Base-by-base conservation (phyloP, 1,284 basidiomycete species). In the Flammula alnicola region DNA sequence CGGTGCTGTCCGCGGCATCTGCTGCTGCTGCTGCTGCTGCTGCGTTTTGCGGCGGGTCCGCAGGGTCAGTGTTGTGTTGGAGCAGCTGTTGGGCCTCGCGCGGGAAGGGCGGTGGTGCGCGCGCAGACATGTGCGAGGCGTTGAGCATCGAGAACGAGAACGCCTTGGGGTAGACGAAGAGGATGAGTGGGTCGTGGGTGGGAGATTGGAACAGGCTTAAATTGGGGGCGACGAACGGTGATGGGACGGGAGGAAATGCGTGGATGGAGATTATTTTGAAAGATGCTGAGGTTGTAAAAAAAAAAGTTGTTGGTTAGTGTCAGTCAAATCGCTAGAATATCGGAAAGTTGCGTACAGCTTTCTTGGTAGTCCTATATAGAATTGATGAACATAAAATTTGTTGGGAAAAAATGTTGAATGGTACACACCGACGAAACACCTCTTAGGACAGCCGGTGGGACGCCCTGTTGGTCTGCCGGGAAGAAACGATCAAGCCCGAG, bases 401-500 rank as follows among this genome's bases (percentile, higher is more conserved):
- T 31, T 9, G 5, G 26, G 42, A 14, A 59, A 41, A n/a, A 46
- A 44, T 19, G 29, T n/a, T 14, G 38, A 33, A 71, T 16, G 17
- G 23, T 12, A 44, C 29, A 36, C 81, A 88, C 86, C 41, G 81
- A 81, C 46, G 78, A 76, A 57, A 79, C 81, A 23, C 84, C 83
- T 52, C 81, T 44, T 44, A 47, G 35, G 36, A 36, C 17, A 25
- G 57, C 4, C 16, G 1, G 22, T 3, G 16, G 60, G 55, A 11
- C 63, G 30, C 9, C 63, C 8, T 64, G 61, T 44, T 71, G 64
- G 26, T 67, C 64, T 2, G 76, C 70, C 1, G 84, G 84, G 58
- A 89, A 87, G 63, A 84, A 90, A 6, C 86, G 76, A 49, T 81
- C 67, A 23, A 84, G 66, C 3, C 79, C 77, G 14, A 88, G 69